These are phyloP conservation scores for Fraxinus platypoda DNA, from an alignment of 305 asterid genomes.

Conservation along the genomic window DNA sequence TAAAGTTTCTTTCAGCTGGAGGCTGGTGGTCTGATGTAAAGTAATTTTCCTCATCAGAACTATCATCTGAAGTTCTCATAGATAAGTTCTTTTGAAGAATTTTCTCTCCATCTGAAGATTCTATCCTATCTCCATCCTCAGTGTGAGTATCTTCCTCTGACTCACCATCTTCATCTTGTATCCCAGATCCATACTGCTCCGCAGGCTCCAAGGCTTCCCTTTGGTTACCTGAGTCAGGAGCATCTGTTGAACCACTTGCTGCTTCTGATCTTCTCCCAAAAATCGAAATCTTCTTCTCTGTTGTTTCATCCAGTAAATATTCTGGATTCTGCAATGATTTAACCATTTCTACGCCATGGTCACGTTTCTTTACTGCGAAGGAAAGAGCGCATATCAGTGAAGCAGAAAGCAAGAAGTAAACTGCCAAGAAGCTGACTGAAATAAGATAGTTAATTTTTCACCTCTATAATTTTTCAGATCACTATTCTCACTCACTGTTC, in stretches of 20 bases:
- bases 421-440: constrained; percentile 1
- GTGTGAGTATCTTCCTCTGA: constrained; percentile 49
- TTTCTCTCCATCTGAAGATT: constrained; percentile 34
- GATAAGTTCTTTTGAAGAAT: constrained; percentile 23
- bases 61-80: constrained; percentile 36
- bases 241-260: constrained; percentile 33
- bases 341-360: constrained; percentile 85
- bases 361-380: constrained; percentile 65
- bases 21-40: constrained; percentile 35
- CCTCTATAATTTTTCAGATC: neutral
- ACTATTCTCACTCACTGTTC: constrained; percentile 3
- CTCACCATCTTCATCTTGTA: constrained; percentile 41
- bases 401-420: constrained; percentile 8
- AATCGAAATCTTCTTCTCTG: constrained; percentile 67
- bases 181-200: constrained; percentile 36
- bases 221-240: constrained; percentile 31
- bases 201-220: constrained; percentile 37
- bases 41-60: constrained; percentile 60
- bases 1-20: constrained; percentile 34
- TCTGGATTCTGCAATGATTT: constrained; percentile 80
- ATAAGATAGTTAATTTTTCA: neutral
- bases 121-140: constrained; percentile 41
- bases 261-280: constrained; percentile 55
- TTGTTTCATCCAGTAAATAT: constrained; percentile 78
- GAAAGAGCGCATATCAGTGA: constrained; percentile 19